Conservation (phyloP, 306 rosid genomes). For the Arachis hypogaea region DNA sequence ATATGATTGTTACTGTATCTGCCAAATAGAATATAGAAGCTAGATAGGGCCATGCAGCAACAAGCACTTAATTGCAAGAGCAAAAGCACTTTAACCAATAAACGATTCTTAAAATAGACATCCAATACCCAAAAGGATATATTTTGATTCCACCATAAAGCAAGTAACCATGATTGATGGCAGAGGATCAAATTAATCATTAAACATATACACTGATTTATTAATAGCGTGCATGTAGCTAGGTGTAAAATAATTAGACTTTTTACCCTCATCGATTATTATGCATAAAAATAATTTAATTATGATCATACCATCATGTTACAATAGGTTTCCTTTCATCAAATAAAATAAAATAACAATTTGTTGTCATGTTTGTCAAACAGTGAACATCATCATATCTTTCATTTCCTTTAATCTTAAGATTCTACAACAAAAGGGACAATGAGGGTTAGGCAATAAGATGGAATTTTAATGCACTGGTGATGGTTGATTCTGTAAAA, state of each 20-base stretch:
- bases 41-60: neutral
- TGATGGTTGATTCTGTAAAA: slow-evolving; percentile 23
- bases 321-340: neutral
- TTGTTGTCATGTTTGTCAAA: slow-evolving; percentile 25
- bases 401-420: slow-evolving; percentile 39
- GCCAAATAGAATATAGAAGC: neutral
- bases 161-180: neutral
- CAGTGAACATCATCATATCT: slow-evolving; percentile 40
- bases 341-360: slow-evolving; percentile 28
- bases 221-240: too few relatives aligned
- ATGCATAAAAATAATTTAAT: neutral
- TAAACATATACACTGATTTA: too few relatives aligned
- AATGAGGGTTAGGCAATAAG: neutral
- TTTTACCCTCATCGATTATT: neutral
- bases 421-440: slow-evolving; percentile 27
- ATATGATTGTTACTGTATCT: neutral
- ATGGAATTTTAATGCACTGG: slow-evolving; percentile 9
- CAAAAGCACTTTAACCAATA: neutral
- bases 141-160: neutral
- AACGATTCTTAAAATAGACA: neutral
- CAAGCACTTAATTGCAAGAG: too few relatives aligned
- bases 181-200: neutral
- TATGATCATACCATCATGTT: neutral
- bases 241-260: neutral
- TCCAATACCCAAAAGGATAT: neutral